Base-by-base conservation (phyloP, 352 stramenopile species). In the Nothophytophthora sp. region DNA sequence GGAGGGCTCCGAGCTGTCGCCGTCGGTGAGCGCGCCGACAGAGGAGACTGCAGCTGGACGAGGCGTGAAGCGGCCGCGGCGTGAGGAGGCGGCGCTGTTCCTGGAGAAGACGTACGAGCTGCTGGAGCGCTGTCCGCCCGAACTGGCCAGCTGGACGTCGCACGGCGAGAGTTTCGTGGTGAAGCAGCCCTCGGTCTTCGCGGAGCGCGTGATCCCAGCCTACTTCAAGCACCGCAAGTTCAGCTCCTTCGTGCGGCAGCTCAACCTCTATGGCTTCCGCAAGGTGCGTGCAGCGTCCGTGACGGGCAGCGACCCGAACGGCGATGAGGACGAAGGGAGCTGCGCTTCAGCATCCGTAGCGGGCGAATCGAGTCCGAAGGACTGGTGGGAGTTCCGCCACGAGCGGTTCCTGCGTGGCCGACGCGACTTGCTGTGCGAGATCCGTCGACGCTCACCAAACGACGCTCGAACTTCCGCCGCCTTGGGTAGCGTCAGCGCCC, bases 211-310 rank as follows among this genome's bases (percentile, higher is more conserved):
- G 16, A 92, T 97, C 59, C 90, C 90, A 3, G 64, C 77, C 22
- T 96, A 96, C 76, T 96, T 97, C 65, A 96, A 96, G 68, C 90
- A 97, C 76, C 83, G 79, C 58, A 97, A 96, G 55, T 96, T 97
- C 50, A 91, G 80, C 36, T 95, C 81, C 28, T 97, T 97, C 56
- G 88, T 97, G 49, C 78, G 90, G n/a, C 90, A 97, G 64, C 70
- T 97, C 20, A 96, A 96, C 65, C 83, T 97, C 39, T 97, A 96
- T 55, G 88, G 88, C 18, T 96, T 97, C 62, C 76, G 86, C 20
- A 96, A 95, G 47, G 72, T 93, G 30, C 80, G 81, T 19, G 48
- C 54, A 3, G 40, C 38, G 20, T 42, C 44, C 2, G 18, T 27
- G 18, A 22, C 42, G n/a, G 13, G 32, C n/a, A n/a, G n/a, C 11